These are phyloP conservation scores for Trichomonascaceae sp. DNA, from an alignment of 1,139 yeast genomes.

Conservation along the genomic window DNA sequence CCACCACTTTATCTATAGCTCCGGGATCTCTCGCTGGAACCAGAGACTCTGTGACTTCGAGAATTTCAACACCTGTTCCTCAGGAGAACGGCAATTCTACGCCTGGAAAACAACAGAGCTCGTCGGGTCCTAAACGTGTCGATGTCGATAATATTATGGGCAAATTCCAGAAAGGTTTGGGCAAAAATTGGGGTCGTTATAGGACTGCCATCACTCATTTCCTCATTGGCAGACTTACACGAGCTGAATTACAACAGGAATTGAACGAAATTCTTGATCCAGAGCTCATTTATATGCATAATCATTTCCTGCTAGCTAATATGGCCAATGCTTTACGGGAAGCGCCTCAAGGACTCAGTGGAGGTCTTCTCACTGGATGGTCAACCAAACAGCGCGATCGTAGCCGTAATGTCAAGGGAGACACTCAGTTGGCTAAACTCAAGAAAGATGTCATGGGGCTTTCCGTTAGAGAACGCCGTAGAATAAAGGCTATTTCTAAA, in stretches of 20 bases:
- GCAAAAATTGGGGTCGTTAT: slow-evolving; percentile 78
- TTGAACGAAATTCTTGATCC: slow-evolving; percentile 52
- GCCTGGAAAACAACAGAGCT: background rate
- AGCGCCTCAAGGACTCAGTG: slow-evolving; percentile 50
- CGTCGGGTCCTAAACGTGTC: slow-evolving; percentile 38
- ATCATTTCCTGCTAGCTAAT: slow-evolving; percentile 71
- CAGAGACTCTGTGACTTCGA: background rate
- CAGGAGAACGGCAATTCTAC: background rate
- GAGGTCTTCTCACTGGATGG: slow-evolving; percentile 40
- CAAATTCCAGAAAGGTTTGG: slow-evolving; percentile 66
- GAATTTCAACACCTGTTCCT: background rate
- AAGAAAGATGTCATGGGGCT: slow-evolving; percentile 84
- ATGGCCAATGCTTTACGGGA: slow-evolving; percentile 80
- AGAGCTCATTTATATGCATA: slow-evolving; percentile 56
- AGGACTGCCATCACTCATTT: slow-evolving; percentile 73
- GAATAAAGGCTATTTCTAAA: slow-evolving; percentile 70
- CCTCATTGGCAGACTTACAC: slow-evolving; percentile 55
- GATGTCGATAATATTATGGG: slow-evolving; percentile 70
- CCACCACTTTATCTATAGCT: slow-evolving; percentile 3
- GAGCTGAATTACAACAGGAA: slow-evolving; percentile 60
- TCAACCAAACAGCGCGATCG: slow-evolving; percentile 38
- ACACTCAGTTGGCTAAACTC: slow-evolving; percentile 65
- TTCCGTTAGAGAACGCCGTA: slow-evolving; percentile 75
- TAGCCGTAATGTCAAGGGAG: slow-evolving; percentile 28
- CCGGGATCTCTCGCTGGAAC: slow-evolving; percentile 9